phyloP scores from a whole-genome alignment of 1,139 yeast species.

The Saccharomyces pastorianus region DNA sequence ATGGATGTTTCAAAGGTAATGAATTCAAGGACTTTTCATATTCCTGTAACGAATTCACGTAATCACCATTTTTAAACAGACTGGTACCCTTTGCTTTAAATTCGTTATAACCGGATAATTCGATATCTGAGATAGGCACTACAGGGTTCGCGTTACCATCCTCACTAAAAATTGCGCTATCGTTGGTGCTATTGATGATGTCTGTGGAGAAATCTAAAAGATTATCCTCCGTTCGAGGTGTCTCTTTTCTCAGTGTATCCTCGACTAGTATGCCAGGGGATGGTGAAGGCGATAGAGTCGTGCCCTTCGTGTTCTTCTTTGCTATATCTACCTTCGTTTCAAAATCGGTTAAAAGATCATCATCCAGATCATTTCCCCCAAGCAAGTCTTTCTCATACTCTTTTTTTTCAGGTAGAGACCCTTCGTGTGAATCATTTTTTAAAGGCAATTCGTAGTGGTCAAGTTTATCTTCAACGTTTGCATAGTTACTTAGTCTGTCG shows the following conservation, averaged over 20 bases:
- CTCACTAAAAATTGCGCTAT: background rate
- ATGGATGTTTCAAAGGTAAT: slow-evolving; percentile 59
- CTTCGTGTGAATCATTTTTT: background rate
- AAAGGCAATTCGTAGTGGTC: background rate
- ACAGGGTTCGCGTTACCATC: slow-evolving; percentile 2
- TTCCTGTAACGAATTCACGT: slow-evolving; percentile 50
- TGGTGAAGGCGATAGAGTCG: background rate
- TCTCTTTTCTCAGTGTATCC: background rate
- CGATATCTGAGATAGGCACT: slow-evolving; percentile 23
- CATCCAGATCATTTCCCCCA: slow-evolving; percentile 3
- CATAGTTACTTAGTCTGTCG: slow-evolving; percentile 11
- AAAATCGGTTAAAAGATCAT: slow-evolving; percentile 8
- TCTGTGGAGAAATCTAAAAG: slow-evolving; percentile 20
- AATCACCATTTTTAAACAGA: slow-evolving; percentile 76
- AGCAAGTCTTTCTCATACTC: background rate
- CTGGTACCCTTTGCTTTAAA: slow-evolving; percentile 53
- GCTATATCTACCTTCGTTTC: background rate
- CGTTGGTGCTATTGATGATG: background rate
- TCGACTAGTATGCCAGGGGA: background rate
- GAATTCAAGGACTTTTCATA: slow-evolving; percentile 56
- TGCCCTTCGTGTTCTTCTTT: background rate
- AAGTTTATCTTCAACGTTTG: background rate
- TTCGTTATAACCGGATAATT: slow-evolving; percentile 35
- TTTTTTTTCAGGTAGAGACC: background rate
- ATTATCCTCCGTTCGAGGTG: slow-evolving; percentile 5